Conservation (phyloP, 371 early-diverging fungal genomes). For the Mortierella sp. region DNA sequence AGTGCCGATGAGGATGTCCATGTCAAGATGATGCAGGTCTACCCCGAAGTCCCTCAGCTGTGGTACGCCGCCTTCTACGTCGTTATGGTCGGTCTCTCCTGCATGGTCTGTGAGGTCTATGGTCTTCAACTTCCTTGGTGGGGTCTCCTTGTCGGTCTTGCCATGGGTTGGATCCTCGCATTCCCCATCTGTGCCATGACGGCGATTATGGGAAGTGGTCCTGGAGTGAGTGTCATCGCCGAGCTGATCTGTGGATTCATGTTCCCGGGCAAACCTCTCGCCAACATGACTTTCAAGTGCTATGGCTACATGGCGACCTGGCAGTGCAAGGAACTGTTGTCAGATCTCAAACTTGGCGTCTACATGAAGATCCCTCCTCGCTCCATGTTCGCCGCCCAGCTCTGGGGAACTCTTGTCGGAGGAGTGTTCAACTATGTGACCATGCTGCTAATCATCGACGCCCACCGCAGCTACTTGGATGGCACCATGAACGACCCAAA, state of each 20-base stretch:
- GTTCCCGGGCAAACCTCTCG: slow-evolving; percentile 64
- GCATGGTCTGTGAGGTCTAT: slow-evolving; percentile 69
- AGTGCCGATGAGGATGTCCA: slow-evolving; percentile 71
- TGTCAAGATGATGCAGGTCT: slow-evolving; percentile 71
- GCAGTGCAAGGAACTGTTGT: slow-evolving; percentile 60
- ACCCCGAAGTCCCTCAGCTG: slow-evolving; percentile 66
- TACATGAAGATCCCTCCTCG: slow-evolving; percentile 68
- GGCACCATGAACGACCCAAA: not conserved
- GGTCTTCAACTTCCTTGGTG: slow-evolving; percentile 74
- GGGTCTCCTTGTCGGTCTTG: slow-evolving; percentile 75
- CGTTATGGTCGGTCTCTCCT: slow-evolving; percentile 67
- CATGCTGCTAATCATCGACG: slow-evolving; percentile 15
- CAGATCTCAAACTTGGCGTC: slow-evolving; percentile 69
- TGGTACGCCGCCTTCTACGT: slow-evolving; percentile 78
- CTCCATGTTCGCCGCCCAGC: slow-evolving; percentile 51
- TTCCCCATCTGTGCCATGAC: slow-evolving; percentile 75
- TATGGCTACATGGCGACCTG: slow-evolving; percentile 62
- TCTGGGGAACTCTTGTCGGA: slow-evolving; percentile 56
- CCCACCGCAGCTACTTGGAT: not conserved
- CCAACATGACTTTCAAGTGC: slow-evolving; percentile 18
- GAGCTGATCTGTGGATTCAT: slow-evolving; percentile 70
- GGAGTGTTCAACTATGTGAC: slow-evolving; percentile 26
- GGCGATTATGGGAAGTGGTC: slow-evolving; percentile 76
- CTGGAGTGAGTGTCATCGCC: slow-evolving; percentile 79
- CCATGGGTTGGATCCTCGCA: slow-evolving; percentile 67